These are phyloP conservation scores for Cryptosporidium ubiquitum DNA, from an alignment of 169 alveolate genomes.

Conservation along the genomic window DNA sequence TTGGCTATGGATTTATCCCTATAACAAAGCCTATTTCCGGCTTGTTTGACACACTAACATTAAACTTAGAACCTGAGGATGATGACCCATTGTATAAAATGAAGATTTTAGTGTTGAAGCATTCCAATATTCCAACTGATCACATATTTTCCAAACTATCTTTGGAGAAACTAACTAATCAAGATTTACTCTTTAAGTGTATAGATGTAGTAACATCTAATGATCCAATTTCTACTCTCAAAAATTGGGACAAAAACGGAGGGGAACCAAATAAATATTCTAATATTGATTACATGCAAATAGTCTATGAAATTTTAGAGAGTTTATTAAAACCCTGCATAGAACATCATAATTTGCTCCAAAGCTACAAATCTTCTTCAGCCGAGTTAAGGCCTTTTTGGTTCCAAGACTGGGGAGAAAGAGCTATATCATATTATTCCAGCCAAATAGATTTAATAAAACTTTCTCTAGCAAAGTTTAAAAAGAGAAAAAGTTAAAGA, in stretches of 20 bases:
- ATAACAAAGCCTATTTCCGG: conserved; percentile 34
- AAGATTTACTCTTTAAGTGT: conserved; percentile 50
- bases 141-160: conserved; percentile 56
- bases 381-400: conserved; percentile 25
- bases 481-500: background rate
- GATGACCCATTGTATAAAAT: conserved; percentile 66
- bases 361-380: conserved; percentile 27
- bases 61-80: conserved; percentile 64
- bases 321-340: conserved; percentile 32
- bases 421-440: conserved; percentile 32
- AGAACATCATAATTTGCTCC: background rate
- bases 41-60: conserved; percentile 52
- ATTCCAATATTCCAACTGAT: conserved; percentile 61
- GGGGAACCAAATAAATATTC: background rate
- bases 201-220: conserved; percentile 44
- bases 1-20: conserved; percentile 63
- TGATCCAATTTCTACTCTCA: conserved; percentile 56
- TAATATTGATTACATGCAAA: background rate
- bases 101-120: conserved; percentile 49
- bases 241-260: conserved; percentile 36
- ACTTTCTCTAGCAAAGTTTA: conserved; percentile 29
- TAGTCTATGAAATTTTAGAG: conserved; percentile 31
- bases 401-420: conserved; percentile 69
- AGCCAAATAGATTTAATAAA: conserved; percentile 58
- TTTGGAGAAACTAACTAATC: conserved; percentile 19